Evolutionary conservation across 768 basidiomycete genomes (phyloP), one percentile per base, ranked within the genome.

Genomic region (Boletus speciosus): DNA sequence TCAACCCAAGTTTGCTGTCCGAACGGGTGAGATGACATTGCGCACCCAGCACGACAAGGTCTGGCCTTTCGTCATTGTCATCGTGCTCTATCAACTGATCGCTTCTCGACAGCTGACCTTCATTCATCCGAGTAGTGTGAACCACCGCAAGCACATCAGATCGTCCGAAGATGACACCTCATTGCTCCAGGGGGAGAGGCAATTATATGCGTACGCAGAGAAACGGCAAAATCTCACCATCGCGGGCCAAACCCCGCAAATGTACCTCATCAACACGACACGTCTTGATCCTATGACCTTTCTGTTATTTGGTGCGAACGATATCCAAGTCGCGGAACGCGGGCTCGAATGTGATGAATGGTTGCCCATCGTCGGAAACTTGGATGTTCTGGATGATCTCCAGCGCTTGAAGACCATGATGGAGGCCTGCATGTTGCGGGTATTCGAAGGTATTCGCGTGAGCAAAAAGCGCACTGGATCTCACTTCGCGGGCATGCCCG

Each of bases 291-390:
- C 90, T 9, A 77, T 98, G 78, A 86, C 86, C 5, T 96, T 94
- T 67, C 78, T 96, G 69, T 77, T 98, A 11, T 96, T 98, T 62
- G 95, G 94, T 6, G 93, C 93, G 0, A 84, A 91, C 68, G 80
- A 85, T 47, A 78, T 94, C 31, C 72, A 81, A 55, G 83, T 88
- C 39, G 81, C 81, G 0, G 80, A 83, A 37, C 78, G 81, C 16
- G 91, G 93, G 6, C 68, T 98, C 47, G 85, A 88, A 63, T 94
- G 92, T 64, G 95, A 98, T 64, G 84, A 82, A 41, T 98, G 95
- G 94, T 73, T 98, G 11, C 91, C 93, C 21, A 79, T 95, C 43
- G 78, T 86, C 36, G 90, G 90, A 38, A 81, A 86, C 57, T 61
- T 86, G 47, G 78, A 86, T 61, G 81, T 83, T 2, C 71, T 97